Evolutionary conservation across 352 stramenopile species (phyloP), one percentile per base, ranked within the genome.

Genomic region (Globisporangium viniferum): DNA sequence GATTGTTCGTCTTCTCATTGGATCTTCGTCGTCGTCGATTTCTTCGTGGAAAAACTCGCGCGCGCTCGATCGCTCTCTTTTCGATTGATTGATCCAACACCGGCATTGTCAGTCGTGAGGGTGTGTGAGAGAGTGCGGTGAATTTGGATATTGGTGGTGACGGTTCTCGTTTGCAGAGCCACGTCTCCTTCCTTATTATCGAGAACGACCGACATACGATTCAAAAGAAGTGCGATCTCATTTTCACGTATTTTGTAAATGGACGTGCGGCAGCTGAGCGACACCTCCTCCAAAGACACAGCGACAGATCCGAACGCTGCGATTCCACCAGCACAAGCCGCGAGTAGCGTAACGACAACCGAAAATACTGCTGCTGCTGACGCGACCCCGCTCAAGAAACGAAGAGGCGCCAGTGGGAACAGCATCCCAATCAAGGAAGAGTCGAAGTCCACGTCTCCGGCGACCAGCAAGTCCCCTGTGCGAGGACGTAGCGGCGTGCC

Each of bases 301-400:
- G 33, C 56, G 56, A 62, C 56, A 18, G 20, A 49, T 49, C 56
- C 56, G 10, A 62, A 15, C 56, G 56, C 56, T 46, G 56, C 56
- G 20, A 49, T 31, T 31, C 56, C 56, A 48, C 56, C 22, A 29
- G 33, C 56, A 29, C 31, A 48, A 22, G 20, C 33, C n/a, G 56
- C n/a, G 56, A 62, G 33, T n/a, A 33, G 10, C 33, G n/a, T 33
- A 24, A 22, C 31, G 27, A 63, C 66, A 12, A 33, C 39, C 18
- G 29, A 20, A 5, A 27, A 44, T n/a, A n/a, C 59, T 31, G 62
- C 74, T 41, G 69, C 33, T 41, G 69, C 33, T 14, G 48, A 85
- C 73, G 44, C 76, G 41, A 84, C 79, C 33, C 79, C 82, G 29
- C 80, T 73, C 29, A 91, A 91, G 73, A 86, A 86, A 71, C 79